These are phyloP conservation scores for Mrakia gelida DNA, from an alignment of 768 basidiomycete species.

Conservation along the genomic window DNA sequence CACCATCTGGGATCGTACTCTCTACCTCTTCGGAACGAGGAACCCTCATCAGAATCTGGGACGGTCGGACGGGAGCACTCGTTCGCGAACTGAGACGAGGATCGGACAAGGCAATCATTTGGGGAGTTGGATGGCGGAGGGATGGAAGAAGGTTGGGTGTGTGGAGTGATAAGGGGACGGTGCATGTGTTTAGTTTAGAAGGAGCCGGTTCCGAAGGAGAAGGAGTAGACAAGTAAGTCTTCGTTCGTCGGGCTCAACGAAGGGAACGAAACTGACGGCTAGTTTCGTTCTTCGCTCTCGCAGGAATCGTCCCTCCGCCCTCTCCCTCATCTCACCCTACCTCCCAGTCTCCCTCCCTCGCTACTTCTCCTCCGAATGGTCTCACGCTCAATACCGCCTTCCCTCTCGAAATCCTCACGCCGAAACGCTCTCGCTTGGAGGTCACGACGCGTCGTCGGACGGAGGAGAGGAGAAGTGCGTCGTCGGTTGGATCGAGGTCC, in stretches of 20 bases:
- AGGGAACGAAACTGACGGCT: neutral
- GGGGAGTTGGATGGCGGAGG: slow-evolving; percentile 78
- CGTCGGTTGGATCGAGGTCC: slow-evolving; percentile 64
- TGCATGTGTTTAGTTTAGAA: slow-evolving; percentile 61
- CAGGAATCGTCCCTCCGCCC: slow-evolving; percentile 78
- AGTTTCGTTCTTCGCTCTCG: slow-evolving; percentile 13
- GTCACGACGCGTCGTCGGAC: slow-evolving; percentile 31
- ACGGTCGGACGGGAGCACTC: slow-evolving; percentile 65
- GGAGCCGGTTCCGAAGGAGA: slow-evolving; percentile 50
- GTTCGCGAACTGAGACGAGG: slow-evolving; percentile 77
- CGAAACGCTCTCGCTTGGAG: slow-evolving; percentile 30
- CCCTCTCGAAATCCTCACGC: slow-evolving; percentile 75
- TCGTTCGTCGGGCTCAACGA: slow-evolving; percentile 13
- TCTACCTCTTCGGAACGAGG: slow-evolving; percentile 80
- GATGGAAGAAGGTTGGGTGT: slow-evolving; percentile 83
- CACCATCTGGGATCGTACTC: slow-evolving; percentile 70
- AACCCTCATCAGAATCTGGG: slow-evolving; percentile 84
- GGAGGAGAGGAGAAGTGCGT: slow-evolving; percentile 69
- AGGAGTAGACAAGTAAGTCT: slow-evolving; percentile 44
- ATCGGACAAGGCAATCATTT: slow-evolving; percentile 84
- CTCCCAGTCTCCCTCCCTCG: slow-evolving; percentile 65
- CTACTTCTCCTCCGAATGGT: slow-evolving; percentile 95
- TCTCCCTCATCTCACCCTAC: slow-evolving; percentile 73
- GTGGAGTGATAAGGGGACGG: slow-evolving; percentile 93
- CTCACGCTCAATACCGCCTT: slow-evolving; percentile 86